phyloP scores from a whole-genome alignment of 2,329 filamentous ascomycete genomes.

The Fusarium sp. region DNA sequence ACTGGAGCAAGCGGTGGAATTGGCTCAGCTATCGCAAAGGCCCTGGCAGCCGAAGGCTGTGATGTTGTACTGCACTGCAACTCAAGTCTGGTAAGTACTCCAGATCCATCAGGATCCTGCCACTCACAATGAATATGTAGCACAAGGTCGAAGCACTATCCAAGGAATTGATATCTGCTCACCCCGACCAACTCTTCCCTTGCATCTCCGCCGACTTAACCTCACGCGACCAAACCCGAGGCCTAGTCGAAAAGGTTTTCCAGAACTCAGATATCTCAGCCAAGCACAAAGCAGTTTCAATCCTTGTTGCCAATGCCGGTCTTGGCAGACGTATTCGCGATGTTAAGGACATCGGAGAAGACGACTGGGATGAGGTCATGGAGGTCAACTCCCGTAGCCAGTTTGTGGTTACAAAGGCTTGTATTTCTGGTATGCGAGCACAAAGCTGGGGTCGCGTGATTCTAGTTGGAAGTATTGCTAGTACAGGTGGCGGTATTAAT shows the following conservation, averaged over 20 bases:
- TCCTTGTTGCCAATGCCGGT: constrained; percentile 52
- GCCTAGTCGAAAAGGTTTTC: constrained; percentile 10
- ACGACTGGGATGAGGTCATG: constrained; percentile 54
- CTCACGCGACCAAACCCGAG: constrained; percentile 25
- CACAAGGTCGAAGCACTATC: constrained; percentile 28
- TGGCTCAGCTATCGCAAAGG: constrained; percentile 25
- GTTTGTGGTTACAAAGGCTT: constrained; percentile 52
- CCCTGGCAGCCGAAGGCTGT: constrained; percentile 26
- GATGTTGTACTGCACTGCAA: constrained; percentile 38
- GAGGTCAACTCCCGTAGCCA: constrained; percentile 53
- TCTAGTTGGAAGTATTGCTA: constrained; percentile 52
- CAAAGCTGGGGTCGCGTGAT: constrained; percentile 52
- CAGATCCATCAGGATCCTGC: accelerated
- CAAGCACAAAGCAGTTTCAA: constrained; percentile 44
- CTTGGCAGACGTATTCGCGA: constrained; percentile 52
- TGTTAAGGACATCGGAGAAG: constrained; percentile 51
- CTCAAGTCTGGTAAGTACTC: not conserved
- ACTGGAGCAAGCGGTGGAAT: constrained; percentile 36
- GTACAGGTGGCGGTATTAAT: constrained; percentile 52
- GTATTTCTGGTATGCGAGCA: constrained; percentile 49
- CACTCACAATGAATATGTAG: not conserved
- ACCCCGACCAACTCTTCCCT: constrained; percentile 18
- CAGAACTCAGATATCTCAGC: constrained; percentile 1
- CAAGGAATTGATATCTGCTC: not conserved
- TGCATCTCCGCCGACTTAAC: constrained; percentile 28